Evolutionary conservation across 768 basidiomycete species (phyloP).

Genomic region (Termitomyces sp.): DNA sequence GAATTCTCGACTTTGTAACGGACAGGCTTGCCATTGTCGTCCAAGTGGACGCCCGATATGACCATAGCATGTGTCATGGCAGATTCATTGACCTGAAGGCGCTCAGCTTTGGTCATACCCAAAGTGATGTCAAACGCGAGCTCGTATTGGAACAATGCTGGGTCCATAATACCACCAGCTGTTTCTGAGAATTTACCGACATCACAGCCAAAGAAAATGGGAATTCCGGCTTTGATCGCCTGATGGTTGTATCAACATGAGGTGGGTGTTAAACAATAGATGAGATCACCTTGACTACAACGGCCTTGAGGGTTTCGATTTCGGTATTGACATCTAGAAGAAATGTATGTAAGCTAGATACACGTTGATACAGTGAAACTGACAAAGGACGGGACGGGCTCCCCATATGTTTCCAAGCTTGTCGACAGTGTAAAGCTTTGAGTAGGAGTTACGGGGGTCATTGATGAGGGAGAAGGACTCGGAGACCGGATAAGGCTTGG

Average conservation of each 20-base stretch:
- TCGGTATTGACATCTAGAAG: constrained; percentile 83
- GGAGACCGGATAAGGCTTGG: constrained; percentile 49
- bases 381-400: constrained; percentile 79
- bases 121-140: constrained; percentile 83
- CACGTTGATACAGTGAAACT: constrained; percentile 21
- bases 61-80: constrained; percentile 97
- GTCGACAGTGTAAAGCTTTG: constrained; percentile 85
- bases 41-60: constrained; percentile 88
- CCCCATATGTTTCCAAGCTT: constrained; percentile 93
- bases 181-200: constrained; percentile 83
- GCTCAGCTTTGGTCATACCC: constrained; percentile 78
- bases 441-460: constrained; percentile 84
- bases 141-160: constrained; percentile 77
- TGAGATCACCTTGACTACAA: constrained; percentile 59
- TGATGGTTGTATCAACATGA: constrained; percentile 12
- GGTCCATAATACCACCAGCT: constrained; percentile 79
- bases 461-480: constrained; percentile 93
- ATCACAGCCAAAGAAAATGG: constrained; percentile 96
- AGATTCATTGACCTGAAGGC: constrained; percentile 78
- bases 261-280: not conserved
- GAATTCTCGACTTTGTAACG: constrained; percentile 98
- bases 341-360: not conserved
- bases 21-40: constrained; percentile 63
- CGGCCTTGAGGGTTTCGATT: constrained; percentile 73
- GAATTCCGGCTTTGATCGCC: constrained; percentile 81